phyloP scores from a whole-genome alignment of 139 green algal genomes.

The Pleodorina starrii region DNA sequence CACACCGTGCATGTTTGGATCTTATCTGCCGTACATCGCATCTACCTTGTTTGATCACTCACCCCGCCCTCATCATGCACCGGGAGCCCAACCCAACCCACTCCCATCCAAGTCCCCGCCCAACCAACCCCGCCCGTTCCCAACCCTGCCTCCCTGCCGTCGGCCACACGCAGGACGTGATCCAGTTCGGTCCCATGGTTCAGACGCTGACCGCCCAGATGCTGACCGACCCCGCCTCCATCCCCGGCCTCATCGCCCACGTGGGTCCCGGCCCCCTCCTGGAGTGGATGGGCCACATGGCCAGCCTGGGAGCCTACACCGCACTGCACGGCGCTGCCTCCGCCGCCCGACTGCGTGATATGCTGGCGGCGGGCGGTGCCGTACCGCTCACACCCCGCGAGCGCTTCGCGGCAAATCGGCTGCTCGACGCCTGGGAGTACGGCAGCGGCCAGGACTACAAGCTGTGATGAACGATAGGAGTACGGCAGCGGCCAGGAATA shows the following conservation, averaged over 20 bases:
- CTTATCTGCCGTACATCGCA: too few species aligned
- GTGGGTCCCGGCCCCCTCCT: conserved; percentile 70
- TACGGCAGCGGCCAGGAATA: too few species aligned
- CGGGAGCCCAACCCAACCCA: too few species aligned
- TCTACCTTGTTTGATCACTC: too few species aligned
- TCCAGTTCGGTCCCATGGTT: conserved; percentile 81
- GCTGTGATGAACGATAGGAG: too few species aligned
- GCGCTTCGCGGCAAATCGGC: conserved; percentile 46
- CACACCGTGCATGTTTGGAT: too few species aligned
- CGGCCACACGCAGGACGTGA: conserved; percentile 79
- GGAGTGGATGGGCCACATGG: conserved; percentile 81
- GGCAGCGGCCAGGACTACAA: conserved; percentile 78
- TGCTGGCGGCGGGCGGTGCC: conserved; percentile 40
- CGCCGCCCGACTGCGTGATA: background rate
- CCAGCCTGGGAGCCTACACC: conserved; percentile 69
- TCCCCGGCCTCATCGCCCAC: conserved; percentile 74
- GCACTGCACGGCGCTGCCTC: conserved; percentile 36
- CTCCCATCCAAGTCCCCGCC: too few species aligned
- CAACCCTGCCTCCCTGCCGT: background rate
- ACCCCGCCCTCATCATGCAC: too few species aligned
- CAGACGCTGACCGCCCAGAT: conserved; percentile 58
- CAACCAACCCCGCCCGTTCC: background rate
- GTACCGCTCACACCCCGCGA: background rate
- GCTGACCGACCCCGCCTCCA: conserved; percentile 73
- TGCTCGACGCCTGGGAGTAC: conserved; percentile 75